Evolutionary conservation across 1,284 basidiomycete species (phyloP).

Genomic region (Austroboletus novae-zelandiae): DNA sequence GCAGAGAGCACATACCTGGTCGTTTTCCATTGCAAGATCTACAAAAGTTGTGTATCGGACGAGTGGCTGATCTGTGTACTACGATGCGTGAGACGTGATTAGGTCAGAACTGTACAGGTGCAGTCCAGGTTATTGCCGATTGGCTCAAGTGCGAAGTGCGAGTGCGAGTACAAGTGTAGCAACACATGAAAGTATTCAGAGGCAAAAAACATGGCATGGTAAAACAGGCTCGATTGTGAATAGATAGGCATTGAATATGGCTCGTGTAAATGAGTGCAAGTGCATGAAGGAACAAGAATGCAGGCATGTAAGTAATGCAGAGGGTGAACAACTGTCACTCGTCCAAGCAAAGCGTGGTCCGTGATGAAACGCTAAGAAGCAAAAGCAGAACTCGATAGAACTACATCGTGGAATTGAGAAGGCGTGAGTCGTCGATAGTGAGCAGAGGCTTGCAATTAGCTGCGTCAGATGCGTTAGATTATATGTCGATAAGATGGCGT

Average conservation of each 20-base stretch:
- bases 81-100: slow-evolving; percentile 24
- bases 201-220: slow-evolving; percentile 2
- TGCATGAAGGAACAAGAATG: slow-evolving; percentile 25
- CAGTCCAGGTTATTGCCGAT: background rate
- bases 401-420: slow-evolving; percentile 32
- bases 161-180: slow-evolving; percentile 3
- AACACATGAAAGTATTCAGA: background rate
- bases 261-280: slow-evolving; percentile 20
- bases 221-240: slow-evolving; percentile 10
- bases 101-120: slow-evolving; percentile 32
- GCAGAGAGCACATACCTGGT: slow-evolving; percentile 49
- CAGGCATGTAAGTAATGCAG: slow-evolving; percentile 19
- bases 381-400: slow-evolving; percentile 22
- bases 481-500: slow-evolving; percentile 30
- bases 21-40: slow-evolving; percentile 70
- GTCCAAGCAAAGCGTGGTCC: slow-evolving; percentile 34
- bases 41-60: background rate
- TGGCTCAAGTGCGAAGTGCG: background rate
- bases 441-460: slow-evolving; percentile 27
- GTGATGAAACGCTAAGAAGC: slow-evolving; percentile 20
- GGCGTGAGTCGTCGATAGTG: slow-evolving; percentile 20
- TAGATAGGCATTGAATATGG: slow-evolving; percentile 17
- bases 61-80: background rate
- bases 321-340: slow-evolving; percentile 18
- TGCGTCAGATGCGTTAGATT: slow-evolving; percentile 31